Percentiles rank a stretch among this genome's conserved stretches.
phyloP scores from a whole-genome alignment of 352 stramenopile species.

The Saprolegnia diclina region DNA sequence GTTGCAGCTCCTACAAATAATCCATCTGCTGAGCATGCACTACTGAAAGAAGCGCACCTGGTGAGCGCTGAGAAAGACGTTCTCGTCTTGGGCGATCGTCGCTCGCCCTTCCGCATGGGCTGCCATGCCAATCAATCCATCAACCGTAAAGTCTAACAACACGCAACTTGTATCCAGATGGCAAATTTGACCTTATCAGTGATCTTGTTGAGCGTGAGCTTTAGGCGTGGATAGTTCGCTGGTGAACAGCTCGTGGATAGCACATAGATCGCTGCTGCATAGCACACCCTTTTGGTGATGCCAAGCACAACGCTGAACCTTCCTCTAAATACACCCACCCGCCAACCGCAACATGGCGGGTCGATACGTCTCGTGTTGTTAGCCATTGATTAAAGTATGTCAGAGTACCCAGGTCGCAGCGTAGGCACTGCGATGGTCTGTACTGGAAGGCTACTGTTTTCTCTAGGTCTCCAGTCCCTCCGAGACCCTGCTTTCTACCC shows the following conservation, averaged over 20 bases:
- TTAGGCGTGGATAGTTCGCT: not conserved
- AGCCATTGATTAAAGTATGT: no score
- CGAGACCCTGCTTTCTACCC: no score
- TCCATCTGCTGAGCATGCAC: not conserved
- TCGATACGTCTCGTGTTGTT: no score
- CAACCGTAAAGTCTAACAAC: not conserved
- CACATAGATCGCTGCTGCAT: not conserved
- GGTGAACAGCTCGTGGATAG: not conserved
- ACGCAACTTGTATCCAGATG: not conserved
- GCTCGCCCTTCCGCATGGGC: not conserved
- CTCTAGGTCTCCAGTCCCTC: no score
- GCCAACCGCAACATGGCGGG: no score
- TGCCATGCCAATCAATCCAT: not conserved
- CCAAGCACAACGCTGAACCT: no score
- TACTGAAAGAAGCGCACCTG: not conserved
- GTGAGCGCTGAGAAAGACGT: slow-evolving; percentile 21
- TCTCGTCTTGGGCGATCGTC: not conserved
- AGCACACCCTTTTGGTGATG: no score
- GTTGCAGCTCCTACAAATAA: slow-evolving; percentile 13
- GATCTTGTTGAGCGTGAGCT: no score
- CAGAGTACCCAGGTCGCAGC: no score
- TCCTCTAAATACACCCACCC: no score
- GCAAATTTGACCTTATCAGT: not conserved
- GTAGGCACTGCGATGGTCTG: no score
- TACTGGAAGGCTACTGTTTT: no score